A percentile compares a stretch with the other conserved stretches of the same genome.
These are phyloP conservation scores for Metschnikowia vanudenii DNA, from an alignment of 805 yeast species.

Conservation along the genomic window DNA sequence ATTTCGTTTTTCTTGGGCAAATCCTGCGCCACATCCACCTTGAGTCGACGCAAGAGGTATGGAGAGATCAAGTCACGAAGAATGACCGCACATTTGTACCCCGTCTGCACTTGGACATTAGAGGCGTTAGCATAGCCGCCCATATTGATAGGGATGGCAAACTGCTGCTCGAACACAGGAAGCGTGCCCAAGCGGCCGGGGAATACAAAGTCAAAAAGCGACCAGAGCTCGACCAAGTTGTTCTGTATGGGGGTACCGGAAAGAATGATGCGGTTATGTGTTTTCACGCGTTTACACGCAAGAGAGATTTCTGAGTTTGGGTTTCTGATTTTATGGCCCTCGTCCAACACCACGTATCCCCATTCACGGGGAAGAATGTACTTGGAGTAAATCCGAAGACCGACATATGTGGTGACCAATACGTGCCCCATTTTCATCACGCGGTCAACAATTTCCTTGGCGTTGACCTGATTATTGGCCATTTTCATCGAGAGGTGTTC, in stretches of 20 bases:
- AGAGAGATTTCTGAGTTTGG: slow-evolving; percentile 89
- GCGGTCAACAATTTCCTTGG: slow-evolving; percentile 50
- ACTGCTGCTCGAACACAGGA: slow-evolving; percentile 91
- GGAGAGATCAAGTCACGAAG: slow-evolving; percentile 87
- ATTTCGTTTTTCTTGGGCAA: slow-evolving; percentile 90
- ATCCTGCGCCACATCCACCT: slow-evolving; percentile 93
- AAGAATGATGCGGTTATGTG: slow-evolving; percentile 81
- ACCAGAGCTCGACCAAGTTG: slow-evolving; percentile 89
- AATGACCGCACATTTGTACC: slow-evolving; percentile 92
- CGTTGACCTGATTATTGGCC: slow-evolving; percentile 37
- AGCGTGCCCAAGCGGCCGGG: slow-evolving; percentile 94
- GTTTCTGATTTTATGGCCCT: slow-evolving; percentile 95
- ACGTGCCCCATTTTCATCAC: slow-evolving; percentile 75
- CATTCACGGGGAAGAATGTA: slow-evolving; percentile 65
- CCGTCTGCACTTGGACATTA: slow-evolving; percentile 93
- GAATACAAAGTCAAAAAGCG: slow-evolving; percentile 88
- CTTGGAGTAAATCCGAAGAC: slow-evolving; percentile 66
- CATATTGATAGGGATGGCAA: slow-evolving; percentile 85
- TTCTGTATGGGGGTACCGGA: slow-evolving; percentile 98
- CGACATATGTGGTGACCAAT: slow-evolving; percentile 87
- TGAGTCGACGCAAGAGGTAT: slow-evolving; percentile 79
- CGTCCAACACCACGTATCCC: slow-evolving; percentile 92
- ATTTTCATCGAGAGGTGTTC: slow-evolving; percentile 16
- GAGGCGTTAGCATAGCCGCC: slow-evolving; percentile 99
- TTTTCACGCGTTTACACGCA: slow-evolving; percentile 77